Evolutionary conservation across 2,329 filamentous ascomycete genomes (phyloP), one percentile per base, ranked within the genome.

Genomic region (Xylaria multiplex): DNA sequence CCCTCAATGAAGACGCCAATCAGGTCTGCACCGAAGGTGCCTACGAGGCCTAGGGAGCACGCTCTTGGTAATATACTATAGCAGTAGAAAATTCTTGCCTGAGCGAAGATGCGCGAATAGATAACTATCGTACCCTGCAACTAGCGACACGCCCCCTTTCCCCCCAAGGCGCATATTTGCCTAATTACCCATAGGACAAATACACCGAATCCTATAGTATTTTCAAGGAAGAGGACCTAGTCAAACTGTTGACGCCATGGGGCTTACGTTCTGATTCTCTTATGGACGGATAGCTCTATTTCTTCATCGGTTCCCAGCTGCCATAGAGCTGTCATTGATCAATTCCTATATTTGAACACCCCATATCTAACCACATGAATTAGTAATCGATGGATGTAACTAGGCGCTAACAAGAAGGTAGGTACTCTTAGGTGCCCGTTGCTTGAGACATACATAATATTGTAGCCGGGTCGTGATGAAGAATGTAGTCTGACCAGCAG

Each of bases 361-460:
- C 1, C 24, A 50, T 32, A 30, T n/a, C 24, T n/a, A 27, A 22
- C 3, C 16, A 27, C 14, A 1, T 13, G 27, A 6, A 22, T 27
- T 2, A 7, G 32, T 30, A 50, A 2, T n/a, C 8, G 9, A 50
- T n/a, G n/a, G 22, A 46, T 8, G 9, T 46, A 22, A 46, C 43
- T 11, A 22, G n/a, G 19, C 7, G n/a, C n/a, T 11, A 52, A 35
- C 16, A 9, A 37, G 27, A 53, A 22, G 9, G n/a, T 9, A 22
- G 9, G 8, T 14, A 3, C n/a, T 35, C 16, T 37, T 13, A n/a
- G 6, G 16, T 6, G 16, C 2, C 2, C 49, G 16, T 37, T 9
- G 7, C 49, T 22, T 53, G 16, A 53, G 49, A 53, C 49, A 53
- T 37, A 37, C 49, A 37, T 37, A 53, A 37, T 37, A 30, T 53